Base-by-base conservation (phyloP, 306 rosid species). In the Sechiopsis laciniata region DNA sequence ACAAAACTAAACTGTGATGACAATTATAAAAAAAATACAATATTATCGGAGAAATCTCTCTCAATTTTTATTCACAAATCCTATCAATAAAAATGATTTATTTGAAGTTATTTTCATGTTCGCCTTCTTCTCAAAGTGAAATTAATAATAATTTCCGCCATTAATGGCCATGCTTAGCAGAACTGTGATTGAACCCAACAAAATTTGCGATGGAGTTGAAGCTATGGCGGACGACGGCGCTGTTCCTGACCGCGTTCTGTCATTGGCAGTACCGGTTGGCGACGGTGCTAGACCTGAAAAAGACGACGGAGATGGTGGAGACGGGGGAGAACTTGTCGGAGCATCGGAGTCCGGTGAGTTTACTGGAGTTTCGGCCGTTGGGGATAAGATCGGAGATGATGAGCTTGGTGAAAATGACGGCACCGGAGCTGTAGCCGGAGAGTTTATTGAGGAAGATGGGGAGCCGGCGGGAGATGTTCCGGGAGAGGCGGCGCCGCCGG, bases 291-390 rank as follows among this genome's bases (percentile, higher is more conserved):
- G 1, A 4, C 14, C 51, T 4, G 83, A 64, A 2, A 73, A 51
- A 17, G 82, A 10, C 0, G 66, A n/a, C 2, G 86, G 68, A 12
- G 78, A 8, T 24, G 52, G 67, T 10, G 81, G 75, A 8, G 80
- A 22, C 24, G 80, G 72, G 14, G 80, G 32, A 11, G 60, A 12
- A 48, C 65, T 66, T 55, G 1, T 26, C 5, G 74, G 56, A n/a
- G 14, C 14, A 46, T 21, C 40, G 63, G n/a, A n/a, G 13, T 52
- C 12, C 2, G 53, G n/a, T 0, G 66, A 29, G 15, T 9, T 29
- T 0, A 12, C 8, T 26, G 74, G 24, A 1, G 68, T 1, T 2
- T 55, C 35, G 2, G 75, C 32, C 5, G 68, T 4, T 6, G 60
- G 21, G 5, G 82, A 51, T 32, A 76, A 9, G 4, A 37, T 6